phyloP scores from a whole-genome alignment of 305 asterid species.

The Stenogyne calaminthoides region DNA sequence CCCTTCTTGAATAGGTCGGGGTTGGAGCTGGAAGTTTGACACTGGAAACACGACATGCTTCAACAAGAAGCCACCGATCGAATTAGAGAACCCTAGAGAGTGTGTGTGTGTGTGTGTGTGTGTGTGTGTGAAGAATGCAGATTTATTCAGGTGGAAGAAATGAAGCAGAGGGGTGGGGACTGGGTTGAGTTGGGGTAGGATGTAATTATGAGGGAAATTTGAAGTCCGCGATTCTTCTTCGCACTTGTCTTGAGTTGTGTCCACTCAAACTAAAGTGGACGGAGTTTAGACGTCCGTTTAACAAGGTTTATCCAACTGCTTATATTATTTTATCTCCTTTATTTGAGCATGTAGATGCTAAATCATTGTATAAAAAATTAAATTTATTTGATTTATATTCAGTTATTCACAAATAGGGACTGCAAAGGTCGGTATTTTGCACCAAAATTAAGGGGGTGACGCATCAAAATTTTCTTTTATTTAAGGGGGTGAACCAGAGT shows the following conservation, averaged over 20 bases:
- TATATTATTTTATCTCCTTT: too few species aligned
- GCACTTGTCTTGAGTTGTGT: not conserved
- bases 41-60: slow-evolving; percentile 56
- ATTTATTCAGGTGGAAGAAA: slow-evolving; percentile 3
- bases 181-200: slow-evolving; percentile 1
- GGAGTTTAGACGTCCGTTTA: not conserved
- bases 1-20: slow-evolving; percentile 58
- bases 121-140: slow-evolving; percentile 11
- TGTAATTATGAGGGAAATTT: not conserved
- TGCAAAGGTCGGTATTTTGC: too few species aligned
- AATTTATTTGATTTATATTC: too few species aligned
- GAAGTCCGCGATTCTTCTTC: not conserved
- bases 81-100: slow-evolving; percentile 40
- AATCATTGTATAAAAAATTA: too few species aligned
- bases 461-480: too few species aligned
- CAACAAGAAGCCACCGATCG: slow-evolving; percentile 48
- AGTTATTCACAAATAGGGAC: too few species aligned
- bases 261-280: not conserved
- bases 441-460: too few species aligned
- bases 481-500: too few species aligned
- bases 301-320: too few species aligned
- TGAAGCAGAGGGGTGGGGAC: slow-evolving; percentile 27
- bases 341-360: too few species aligned
- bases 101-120: not conserved
- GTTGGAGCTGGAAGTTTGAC: slow-evolving; percentile 45